phyloP scores from a whole-genome alignment of 225 moss, liverwort and hornwort species.

The Marchantia paleacea region DNA sequence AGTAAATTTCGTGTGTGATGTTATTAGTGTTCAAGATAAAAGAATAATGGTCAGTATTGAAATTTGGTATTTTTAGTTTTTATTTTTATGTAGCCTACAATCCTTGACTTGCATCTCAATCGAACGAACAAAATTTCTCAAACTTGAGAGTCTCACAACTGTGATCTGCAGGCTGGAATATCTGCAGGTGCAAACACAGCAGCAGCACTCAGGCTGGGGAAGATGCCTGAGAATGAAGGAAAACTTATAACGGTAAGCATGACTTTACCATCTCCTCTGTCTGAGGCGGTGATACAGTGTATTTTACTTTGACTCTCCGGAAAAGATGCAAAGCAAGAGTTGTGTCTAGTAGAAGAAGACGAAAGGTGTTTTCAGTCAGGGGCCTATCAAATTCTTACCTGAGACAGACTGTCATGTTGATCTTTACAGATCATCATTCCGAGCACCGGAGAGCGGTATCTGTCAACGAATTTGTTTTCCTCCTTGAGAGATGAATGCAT shows the following conservation, averaged over 20 bases:
- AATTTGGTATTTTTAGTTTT: neutral
- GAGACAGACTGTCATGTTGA: neutral
- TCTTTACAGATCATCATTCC: conserved; percentile 35
- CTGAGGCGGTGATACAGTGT: neutral
- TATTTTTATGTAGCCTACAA: no score
- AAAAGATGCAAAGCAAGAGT: no score
- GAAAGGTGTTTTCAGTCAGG: no score
- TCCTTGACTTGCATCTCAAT: no score
- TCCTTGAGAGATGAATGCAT: conserved; percentile 7
- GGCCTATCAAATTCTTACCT: no score
- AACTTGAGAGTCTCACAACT: no score
- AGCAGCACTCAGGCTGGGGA: conserved; percentile 30
- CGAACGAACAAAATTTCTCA: neutral
- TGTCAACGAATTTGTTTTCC: conserved; percentile 34
- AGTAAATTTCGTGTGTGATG: no score
- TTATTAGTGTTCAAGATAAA: no score
- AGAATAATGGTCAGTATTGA: neutral
- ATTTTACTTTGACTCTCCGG: neutral
- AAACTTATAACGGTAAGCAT: conserved; percentile 33
- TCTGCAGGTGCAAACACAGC: conserved; percentile 33
- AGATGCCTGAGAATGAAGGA: conserved; percentile 38
- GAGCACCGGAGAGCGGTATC: conserved; percentile 37
- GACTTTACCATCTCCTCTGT: neutral
- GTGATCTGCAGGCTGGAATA: conserved; percentile 29
- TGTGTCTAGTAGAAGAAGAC: no score